These are phyloP conservation scores for Aureobasidium sp. DNA, from an alignment of 2,329 filamentous ascomycete genomes.

Conservation along the genomic window DNA sequence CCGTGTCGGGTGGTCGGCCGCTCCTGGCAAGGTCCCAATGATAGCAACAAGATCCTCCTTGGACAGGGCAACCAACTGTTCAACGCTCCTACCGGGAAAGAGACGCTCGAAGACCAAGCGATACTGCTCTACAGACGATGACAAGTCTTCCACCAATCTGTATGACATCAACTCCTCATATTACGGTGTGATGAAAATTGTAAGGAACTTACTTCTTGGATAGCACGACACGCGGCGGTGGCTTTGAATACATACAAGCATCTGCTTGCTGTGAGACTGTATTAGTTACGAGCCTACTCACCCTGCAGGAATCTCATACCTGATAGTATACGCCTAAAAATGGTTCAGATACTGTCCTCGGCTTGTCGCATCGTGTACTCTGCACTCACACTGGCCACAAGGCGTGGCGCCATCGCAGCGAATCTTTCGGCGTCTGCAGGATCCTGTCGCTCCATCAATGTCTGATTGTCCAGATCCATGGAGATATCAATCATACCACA, in stretches of 20 bases:
- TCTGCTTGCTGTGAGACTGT: constrained; percentile 49
- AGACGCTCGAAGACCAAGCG: constrained; percentile 34
- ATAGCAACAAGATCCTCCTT: constrained; percentile 37
- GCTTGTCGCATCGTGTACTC: too few species aligned
- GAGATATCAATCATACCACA: constrained; percentile 49
- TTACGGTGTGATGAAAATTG: too few species aligned
- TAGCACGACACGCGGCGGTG: constrained; percentile 65
- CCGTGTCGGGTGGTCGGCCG: neutral
- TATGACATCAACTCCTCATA: constrained; percentile 30
- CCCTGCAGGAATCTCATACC: neutral
- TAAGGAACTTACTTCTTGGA: constrained; percentile 50
- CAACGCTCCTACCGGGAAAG: constrained; percentile 34
- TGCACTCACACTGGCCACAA: constrained; percentile 67
- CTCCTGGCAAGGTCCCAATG: neutral
- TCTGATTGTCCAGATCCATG: too few species aligned
- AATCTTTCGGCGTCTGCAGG: constrained; percentile 70
- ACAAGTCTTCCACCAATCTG: constrained; percentile 47
- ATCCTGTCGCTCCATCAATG: neutral
- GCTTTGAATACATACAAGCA: constrained; percentile 72
- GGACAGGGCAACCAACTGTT: constrained; percentile 30
- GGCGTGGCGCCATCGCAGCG: constrained; percentile 75
- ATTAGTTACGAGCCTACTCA: too few species aligned
- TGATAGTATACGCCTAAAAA: constrained; percentile 47
- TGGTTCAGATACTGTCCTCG: neutral
- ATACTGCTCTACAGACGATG: constrained; percentile 41